Evolutionary conservation across 257 asterid genomes (phyloP).

Genomic region (Salvia rosmarinus): DNA sequence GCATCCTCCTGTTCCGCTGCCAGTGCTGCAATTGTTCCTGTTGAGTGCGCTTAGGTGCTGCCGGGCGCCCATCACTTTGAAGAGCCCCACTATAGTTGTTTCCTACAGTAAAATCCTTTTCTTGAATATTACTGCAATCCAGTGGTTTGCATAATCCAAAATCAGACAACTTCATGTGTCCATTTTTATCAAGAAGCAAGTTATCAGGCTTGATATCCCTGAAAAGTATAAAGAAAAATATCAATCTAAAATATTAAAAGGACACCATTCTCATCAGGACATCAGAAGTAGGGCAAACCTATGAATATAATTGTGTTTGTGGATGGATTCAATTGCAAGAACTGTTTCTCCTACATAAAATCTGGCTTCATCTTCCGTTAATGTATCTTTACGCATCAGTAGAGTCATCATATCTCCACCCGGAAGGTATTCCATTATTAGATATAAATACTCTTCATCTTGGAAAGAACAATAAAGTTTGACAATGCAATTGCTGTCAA

Average conservation of each 20-base stretch:
- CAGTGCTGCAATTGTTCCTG: constrained; percentile 95
- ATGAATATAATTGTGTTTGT: constrained; percentile 90
- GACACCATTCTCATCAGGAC: constrained; percentile 25
- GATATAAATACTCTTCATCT: constrained; percentile 93
- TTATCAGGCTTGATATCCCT: constrained; percentile 99
- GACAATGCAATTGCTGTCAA: constrained; percentile 95
- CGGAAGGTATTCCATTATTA: constrained; percentile 95
- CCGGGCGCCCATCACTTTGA: constrained; percentile 93
- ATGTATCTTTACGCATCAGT: constrained; percentile 90
- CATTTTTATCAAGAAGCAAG: constrained; percentile 89
- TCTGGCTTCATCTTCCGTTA: constrained; percentile 88
- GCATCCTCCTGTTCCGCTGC: constrained; percentile 98
- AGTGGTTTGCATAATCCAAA: constrained; percentile 94
- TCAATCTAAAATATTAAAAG: constrained; percentile 17
- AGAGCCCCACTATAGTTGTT: constrained; percentile 76
- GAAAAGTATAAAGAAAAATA: constrained; percentile 38
- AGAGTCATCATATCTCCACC: constrained; percentile 99
- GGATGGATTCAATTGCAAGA: constrained; percentile 96
- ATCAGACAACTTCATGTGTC: constrained; percentile 96
- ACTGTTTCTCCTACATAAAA: constrained; percentile 94
- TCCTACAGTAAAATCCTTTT: constrained; percentile 82
- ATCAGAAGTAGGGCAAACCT: constrained; percentile 56
- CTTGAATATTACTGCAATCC: constrained; percentile 92
- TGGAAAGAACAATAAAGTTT: constrained; percentile 96
- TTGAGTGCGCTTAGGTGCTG: constrained; percentile 82